Percentiles rank a stretch among this genome's conserved stretches.
Conservation (phyloP, 305 asterid genomes). For the Fraxinus velutina region DNA sequence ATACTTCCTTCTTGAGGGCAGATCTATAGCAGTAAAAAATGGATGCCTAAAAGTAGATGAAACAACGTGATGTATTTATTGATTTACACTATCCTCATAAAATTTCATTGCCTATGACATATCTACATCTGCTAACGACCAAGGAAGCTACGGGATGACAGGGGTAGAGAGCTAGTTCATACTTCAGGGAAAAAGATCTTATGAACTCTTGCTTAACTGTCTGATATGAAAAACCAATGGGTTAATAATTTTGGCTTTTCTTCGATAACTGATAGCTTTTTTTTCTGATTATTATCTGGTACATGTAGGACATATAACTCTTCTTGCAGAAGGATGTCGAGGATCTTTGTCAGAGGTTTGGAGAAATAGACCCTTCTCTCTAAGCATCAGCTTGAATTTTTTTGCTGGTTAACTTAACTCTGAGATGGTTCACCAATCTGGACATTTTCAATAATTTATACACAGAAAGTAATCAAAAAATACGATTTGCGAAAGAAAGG, state of each 20-base stretch:
- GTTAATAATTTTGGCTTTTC: constrained; percentile 12
- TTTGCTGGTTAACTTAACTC: constrained; percentile 18
- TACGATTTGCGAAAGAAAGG: constrained; percentile 80
- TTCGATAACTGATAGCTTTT: neutral
- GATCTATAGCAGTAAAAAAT: neutral
- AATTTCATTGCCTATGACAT: neutral
- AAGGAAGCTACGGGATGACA: neutral
- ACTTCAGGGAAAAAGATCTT: constrained; percentile 5
- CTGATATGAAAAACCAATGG: neutral
- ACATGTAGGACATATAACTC: constrained; percentile 67
- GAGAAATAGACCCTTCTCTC: constrained; percentile 18
- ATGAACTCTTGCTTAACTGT: constrained; percentile 14
- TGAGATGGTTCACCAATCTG: constrained; percentile 13
- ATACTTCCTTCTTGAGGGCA: neutral
- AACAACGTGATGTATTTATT: neutral
- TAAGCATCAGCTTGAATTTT: constrained; percentile 10
- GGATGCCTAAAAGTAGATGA: neutral
- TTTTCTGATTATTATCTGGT: constrained; percentile 20
- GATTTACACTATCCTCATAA: neutral
- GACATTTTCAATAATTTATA: constrained; percentile 19
- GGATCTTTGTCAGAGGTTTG: constrained; percentile 96
- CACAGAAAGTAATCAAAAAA: constrained; percentile 69
- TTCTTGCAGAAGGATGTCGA: constrained; percentile 97
- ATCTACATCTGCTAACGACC: neutral
- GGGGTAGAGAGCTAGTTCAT: neutral